Evolutionary conservation across 2,329 filamentous ascomycete species (phyloP).

Genomic region (Cercospora sp.): DNA sequence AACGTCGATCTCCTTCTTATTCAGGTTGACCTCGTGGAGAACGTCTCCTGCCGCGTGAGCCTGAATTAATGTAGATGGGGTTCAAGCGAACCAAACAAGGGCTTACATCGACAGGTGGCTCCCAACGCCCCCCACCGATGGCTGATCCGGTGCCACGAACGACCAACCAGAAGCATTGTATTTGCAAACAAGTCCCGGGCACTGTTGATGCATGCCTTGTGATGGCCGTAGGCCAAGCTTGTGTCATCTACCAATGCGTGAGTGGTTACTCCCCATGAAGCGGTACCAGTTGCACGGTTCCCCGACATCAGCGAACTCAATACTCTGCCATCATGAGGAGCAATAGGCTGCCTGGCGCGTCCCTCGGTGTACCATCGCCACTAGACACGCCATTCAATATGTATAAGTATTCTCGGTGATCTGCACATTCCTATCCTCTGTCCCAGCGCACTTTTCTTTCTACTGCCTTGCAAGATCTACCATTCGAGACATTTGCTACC

Average conservation of each 20-base stretch:
- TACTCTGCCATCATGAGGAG: not conserved
- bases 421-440: not conserved
- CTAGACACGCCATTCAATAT: not conserved
- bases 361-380: conserved; percentile 8
- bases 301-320: conserved; percentile 5
- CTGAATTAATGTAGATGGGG: not conserved
- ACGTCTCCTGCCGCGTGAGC: not conserved
- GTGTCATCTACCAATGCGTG: conserved; percentile 6
- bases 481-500: not conserved
- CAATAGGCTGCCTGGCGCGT: conserved; percentile 5
- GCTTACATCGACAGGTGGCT: not conserved
- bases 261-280: not conserved
- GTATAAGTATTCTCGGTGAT: conserved; percentile 13
- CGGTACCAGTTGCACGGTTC: conserved; percentile 6
- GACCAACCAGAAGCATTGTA: conserved; percentile 6
- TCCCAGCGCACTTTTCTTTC: not conserved
- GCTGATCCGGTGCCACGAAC: not conserved
- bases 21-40: not conserved
- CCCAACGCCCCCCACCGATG: not conserved
- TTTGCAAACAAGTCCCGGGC: conserved; percentile 1
- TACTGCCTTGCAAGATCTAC: not conserved
- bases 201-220: not conserved
- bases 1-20: conserved; percentile 15
- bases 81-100: conserved; percentile 1
- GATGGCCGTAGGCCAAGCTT: not conserved